phyloP scores from a whole-genome alignment of 257 asterid genomes.

The Fraxinus americana region DNA sequence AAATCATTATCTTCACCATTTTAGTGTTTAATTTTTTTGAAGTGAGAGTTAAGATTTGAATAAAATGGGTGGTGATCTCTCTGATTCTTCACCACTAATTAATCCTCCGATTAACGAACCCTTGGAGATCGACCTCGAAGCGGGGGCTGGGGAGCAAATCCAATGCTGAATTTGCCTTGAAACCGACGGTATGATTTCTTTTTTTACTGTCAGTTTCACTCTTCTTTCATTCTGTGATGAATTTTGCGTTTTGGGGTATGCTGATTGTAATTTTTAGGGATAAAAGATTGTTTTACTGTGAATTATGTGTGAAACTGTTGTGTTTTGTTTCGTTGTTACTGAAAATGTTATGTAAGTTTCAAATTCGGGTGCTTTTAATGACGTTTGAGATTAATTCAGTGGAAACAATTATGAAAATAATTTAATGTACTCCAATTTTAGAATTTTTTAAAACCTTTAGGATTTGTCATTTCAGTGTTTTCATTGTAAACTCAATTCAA shows the following conservation, averaged over 20 bases:
- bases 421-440: background rate
- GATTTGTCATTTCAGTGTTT: background rate
- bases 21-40: too few relatives aligned
- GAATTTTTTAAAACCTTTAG: background rate
- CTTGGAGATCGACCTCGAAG: too few relatives aligned
- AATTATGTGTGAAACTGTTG: conserved; percentile 12
- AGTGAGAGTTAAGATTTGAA: too few relatives aligned
- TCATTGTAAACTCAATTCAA: background rate
- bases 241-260: conserved; percentile 6
- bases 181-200: conserved; percentile 59
- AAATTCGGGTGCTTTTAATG: background rate
- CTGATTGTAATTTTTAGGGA: background rate
- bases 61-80: too few relatives aligned
- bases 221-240: conserved; percentile 2
- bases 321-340: conserved; percentile 15
- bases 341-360: conserved; percentile 6
- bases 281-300: background rate
- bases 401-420: background rate
- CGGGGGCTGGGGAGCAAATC: conserved; percentile 76
- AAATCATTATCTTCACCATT: too few relatives aligned
- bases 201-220: background rate
- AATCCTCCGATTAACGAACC: too few relatives aligned
- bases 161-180: conserved; percentile 99
- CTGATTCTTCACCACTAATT: too few relatives aligned
- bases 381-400: background rate